Evolutionary conservation across 768 basidiomycete species (phyloP), one percentile per base, ranked within the genome.

Genomic region (Cantharellus cinnabarinus): DNA sequence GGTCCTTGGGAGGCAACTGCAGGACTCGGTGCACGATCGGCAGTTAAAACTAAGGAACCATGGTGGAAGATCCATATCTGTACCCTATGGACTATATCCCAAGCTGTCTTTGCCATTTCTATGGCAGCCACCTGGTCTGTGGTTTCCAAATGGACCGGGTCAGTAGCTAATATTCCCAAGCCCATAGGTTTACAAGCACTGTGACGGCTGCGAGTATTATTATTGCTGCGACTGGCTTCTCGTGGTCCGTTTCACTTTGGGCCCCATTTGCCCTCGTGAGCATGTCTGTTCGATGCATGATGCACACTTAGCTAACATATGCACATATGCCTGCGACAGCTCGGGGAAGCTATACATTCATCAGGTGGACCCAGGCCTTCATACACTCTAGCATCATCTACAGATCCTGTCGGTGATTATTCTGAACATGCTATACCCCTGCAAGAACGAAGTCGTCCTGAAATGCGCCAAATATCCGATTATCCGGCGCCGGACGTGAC

Each of bases 221-320:
- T 61, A 79, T 95, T 56, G 77, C 82, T 4, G 63, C 85, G 7
- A 82, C 83, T 4, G 94, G 94, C 0, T 83, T 95, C 64, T 83
- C 86, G n/a, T 95, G 86, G 88, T 89, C 90, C 3, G 76, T 97
- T 57, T 79, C 83, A 0, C 83, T 85, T 69, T 97, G 93, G 94
- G 89, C 82, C 2, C 20, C 20, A 29, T 81, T 48, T 29, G 52
- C 89, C 0, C 69, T 98, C 66, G 89, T 93, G 63, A 53, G 80
- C 71, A 39, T 14, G n/a, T 10, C 60, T 58, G 7, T 3, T 15
- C 44, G 2, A 50, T 51, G 41, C 34, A 60, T 3, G n/a, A 42
- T 54, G 7, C 10, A 7, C 52, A 54, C 52, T 54, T 37, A 7
- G 44, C 35, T 37, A 54, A 39, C 37, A n/a, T 14, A 14, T 54